These are phyloP conservation scores for Cocos nucifera DNA, from an alignment of 176 grass and related monocot species.

Conservation along the genomic window DNA sequence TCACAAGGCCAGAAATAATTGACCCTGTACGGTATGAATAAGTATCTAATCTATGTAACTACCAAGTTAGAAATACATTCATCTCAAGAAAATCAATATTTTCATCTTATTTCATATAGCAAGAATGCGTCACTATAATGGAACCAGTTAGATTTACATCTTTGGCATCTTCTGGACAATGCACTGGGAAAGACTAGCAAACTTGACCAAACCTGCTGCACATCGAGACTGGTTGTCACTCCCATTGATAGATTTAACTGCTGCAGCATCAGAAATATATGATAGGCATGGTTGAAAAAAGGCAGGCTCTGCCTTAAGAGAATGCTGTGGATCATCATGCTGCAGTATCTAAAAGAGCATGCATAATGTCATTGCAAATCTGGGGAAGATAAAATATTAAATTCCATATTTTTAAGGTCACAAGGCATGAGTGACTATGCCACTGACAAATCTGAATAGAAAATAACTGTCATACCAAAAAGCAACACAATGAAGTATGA, in stretches of 20 bases:
- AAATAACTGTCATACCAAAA: too few species aligned
- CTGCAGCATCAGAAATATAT: constrained; percentile 3
- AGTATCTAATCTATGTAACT: not conserved
- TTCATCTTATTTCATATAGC: constrained; percentile 1
- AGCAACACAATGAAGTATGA: too few species aligned
- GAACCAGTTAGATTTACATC: not conserved
- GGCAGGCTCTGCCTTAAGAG: too few species aligned
- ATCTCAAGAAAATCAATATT: not conserved
- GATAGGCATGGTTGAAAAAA: not conserved
- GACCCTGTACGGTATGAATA: not conserved
- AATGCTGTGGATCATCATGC: too few species aligned
- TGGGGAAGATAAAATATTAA: too few species aligned
- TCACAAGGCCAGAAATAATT: not conserved
- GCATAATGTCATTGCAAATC: too few species aligned
- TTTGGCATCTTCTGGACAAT: constrained; percentile 3
- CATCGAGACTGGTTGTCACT: not conserved
- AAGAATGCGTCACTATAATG: constrained; percentile 1
- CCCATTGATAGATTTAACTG: not conserved
- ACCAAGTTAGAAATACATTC: not conserved
- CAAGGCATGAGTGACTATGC: too few species aligned
- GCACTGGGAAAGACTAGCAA: not conserved
- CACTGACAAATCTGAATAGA: too few species aligned
- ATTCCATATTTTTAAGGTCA: too few species aligned
- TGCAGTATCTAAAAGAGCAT: too few species aligned
- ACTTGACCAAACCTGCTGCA: not conserved